phyloP scores from a whole-genome alignment of 2,329 filamentous ascomycete species.

The Penicillium palitans region DNA sequence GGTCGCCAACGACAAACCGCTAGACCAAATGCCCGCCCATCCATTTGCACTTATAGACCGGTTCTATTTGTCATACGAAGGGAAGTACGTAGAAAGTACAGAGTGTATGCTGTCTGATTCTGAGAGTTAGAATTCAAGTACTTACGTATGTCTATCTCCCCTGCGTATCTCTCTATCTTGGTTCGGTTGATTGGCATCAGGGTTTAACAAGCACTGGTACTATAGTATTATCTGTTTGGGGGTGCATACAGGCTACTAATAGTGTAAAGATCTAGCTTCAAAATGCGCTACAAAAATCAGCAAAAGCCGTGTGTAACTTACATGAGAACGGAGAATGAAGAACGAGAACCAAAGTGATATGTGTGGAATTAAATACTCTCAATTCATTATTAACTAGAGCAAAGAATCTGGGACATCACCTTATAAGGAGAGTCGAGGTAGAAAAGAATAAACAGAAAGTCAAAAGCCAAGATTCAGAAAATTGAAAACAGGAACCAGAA shows the following conservation, averaged over 20 bases:
- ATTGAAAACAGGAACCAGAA: neutral
- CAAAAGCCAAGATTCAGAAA: neutral
- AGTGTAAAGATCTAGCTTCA: no score
- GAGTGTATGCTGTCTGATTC: neutral
- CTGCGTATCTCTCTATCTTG: no score
- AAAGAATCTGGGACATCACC: neutral
- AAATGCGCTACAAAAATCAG: no score
- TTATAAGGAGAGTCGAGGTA: neutral
- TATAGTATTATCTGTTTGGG: no score
- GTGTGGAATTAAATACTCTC: neutral
- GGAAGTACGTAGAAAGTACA: no score
- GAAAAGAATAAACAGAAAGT: neutral
- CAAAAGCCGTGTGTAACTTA: no score
- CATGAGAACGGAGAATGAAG: neutral
- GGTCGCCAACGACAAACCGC: neutral
- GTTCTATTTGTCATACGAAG: neutral
- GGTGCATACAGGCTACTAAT: no score
- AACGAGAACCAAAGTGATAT: neutral
- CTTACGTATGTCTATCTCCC: no score
- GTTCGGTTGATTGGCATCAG: no score
- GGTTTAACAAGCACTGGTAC: no score
- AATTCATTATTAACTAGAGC: neutral
- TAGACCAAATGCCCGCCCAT: neutral
- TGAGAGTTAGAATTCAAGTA: neutral
- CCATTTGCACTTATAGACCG: no score